Evolutionary conservation across 257 asterid genomes (phyloP), one percentile per base, ranked within the genome.

Genomic region (Solanum chaucha): DNA sequence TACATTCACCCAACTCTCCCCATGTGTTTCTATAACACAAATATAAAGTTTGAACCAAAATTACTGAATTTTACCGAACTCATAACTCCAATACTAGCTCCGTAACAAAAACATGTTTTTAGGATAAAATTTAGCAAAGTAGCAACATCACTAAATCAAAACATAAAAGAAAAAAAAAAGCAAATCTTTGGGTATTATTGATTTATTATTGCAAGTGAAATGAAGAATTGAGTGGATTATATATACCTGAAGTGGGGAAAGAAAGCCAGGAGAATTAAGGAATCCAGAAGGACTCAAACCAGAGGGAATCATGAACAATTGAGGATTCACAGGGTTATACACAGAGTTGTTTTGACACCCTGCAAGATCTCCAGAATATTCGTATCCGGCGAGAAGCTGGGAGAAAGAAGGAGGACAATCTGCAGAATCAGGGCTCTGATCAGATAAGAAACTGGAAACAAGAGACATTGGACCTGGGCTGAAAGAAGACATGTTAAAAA

Each of bases 201-300:
- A 61, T 61, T 1, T 61, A 61, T 61, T 64, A 61, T 61, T 38
- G 24, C 64, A 44, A 24, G 64, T 44, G 26, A 78, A 13, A 78
- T 8, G 26, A 14, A 44, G 15, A 80, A 8, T 78, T 46, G 40
- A 44, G 67, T 15, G 65, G 64, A 46, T 41, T 41, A 82, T 65
- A 83, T 65, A 4, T 40, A 96, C 99, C 96, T 92, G 96, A 90
- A 96, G 97, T 15, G 99, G 99, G 35, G 98, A 93, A 72, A 96
- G 90, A 85, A 97, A 93, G 6, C 94, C 98, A 3, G 99, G 99
- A 3, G 99, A 97, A 77, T 94, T 94, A 41, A 96, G 98, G 90
- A 95, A 89, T 10, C 95, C 96, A 35, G 98, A 93, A 89, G 99
- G 98, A 82, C 92, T 96, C 51, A 95, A 85, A 20, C 97, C 98